A percentile compares a stretch with the other conserved stretches of the same genome.
phyloP scores from a whole-genome alignment of 345 rosid genomes.

The Salix caprea region DNA sequence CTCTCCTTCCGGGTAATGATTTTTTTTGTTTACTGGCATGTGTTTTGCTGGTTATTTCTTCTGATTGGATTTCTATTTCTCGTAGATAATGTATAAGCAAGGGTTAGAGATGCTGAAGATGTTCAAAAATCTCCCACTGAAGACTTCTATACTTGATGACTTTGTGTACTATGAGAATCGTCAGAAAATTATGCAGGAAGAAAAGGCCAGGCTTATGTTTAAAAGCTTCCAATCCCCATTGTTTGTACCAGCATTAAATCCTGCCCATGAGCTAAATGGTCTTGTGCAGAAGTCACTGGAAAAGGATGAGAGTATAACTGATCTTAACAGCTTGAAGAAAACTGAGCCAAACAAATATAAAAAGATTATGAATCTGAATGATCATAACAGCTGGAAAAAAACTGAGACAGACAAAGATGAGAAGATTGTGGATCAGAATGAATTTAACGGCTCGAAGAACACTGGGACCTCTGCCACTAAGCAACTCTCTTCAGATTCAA shows the following conservation, averaged over 20 bases:
- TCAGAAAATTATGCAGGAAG: slow-evolving; percentile 75
- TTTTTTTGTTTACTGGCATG: background rate
- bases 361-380: slow-evolving; percentile 14
- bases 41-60: background rate
- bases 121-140: slow-evolving; percentile 52
- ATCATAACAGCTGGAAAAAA: slow-evolving; percentile 17
- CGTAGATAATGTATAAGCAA: slow-evolving; percentile 71
- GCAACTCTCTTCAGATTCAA: slow-evolving; percentile 14
- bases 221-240: slow-evolving; percentile 44
- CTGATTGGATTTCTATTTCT: background rate
- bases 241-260: slow-evolving; percentile 37
- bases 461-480: slow-evolving; percentile 10
- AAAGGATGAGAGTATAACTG: slow-evolving; percentile 23
- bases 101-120: slow-evolving; percentile 78
- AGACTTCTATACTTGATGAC: slow-evolving; percentile 78
- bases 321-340: slow-evolving; percentile 18
- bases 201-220: slow-evolving; percentile 46
- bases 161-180: slow-evolving; percentile 79
- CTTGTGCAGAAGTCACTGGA: slow-evolving; percentile 11
- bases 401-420: slow-evolving; percentile 20
- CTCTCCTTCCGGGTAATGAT: background rate
- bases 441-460: slow-evolving; percentile 17
- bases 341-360: slow-evolving; percentile 17
- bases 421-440: slow-evolving; percentile 14
- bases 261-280: slow-evolving; percentile 30